Evolutionary conservation across 2,329 filamentous ascomycete genomes (phyloP).

Genomic region (Venturia carpophila): DNA sequence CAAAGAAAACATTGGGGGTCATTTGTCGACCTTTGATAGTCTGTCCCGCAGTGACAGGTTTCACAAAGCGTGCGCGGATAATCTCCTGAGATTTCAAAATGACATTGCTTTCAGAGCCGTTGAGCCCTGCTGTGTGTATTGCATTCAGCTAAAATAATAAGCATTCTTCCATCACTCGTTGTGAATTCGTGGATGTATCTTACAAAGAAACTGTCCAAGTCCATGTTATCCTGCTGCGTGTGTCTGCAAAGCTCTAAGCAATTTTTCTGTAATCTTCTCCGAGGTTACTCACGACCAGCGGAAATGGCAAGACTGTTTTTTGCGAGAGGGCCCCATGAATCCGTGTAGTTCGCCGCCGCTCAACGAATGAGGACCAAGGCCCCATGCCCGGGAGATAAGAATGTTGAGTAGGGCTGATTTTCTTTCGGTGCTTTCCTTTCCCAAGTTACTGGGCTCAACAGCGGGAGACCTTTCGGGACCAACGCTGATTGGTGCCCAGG

Average conservation of each 20-base stretch:
- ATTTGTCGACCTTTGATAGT: slow-evolving; percentile 3
- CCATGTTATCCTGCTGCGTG: background rate
- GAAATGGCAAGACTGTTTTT: slow-evolving; percentile 1
- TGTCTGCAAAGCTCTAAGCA: background rate
- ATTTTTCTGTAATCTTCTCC: background rate
- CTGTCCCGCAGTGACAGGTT: background rate
- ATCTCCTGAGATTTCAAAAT: slow-evolving; percentile 3
- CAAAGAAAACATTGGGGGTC: slow-evolving; percentile 7
- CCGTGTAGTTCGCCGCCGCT: slow-evolving; percentile 2
- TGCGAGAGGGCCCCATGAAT: background rate
- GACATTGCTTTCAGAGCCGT: background rate
- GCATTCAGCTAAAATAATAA: background rate
- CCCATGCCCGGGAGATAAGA: slow-evolving; percentile 2
- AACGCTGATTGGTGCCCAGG: background rate
- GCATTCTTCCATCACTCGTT: background rate
- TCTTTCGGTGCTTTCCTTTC: background rate
- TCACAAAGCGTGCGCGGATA: slow-evolving; percentile 10
- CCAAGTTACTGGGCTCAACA: background rate
- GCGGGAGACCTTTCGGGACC: background rate
- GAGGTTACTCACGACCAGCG: background rate
- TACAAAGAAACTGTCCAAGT: slow-evolving; percentile 8
- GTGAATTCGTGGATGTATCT: background rate
- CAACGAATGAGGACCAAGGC: background rate
- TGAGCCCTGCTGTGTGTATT: background rate
- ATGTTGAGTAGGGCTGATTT: background rate